Evolutionary conservation across 2,329 filamentous ascomycete genomes (phyloP), one percentile per base, ranked within the genome.

Genomic region (Colletotrichum kahawae): DNA sequence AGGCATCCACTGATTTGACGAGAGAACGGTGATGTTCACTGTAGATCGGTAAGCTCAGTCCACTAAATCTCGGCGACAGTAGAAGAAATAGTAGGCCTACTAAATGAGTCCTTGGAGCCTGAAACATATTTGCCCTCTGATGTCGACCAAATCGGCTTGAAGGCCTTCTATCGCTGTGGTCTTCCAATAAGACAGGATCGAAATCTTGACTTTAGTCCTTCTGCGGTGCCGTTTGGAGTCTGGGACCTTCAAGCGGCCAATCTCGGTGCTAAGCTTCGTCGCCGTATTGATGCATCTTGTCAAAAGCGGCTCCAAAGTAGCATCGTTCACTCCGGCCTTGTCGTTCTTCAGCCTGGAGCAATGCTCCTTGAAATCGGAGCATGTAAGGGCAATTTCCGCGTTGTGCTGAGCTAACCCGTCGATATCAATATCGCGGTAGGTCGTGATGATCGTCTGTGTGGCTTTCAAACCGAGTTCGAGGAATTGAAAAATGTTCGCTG

Each of bases 401-500:
- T 60, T 36, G 7, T 4, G 70, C 7, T 33, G n/a, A 4, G 64
- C 12, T 5, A 67, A 16, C 2, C 64, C 70, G 6, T 62, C 63
- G 2, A 36, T 16, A 18, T 51, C 43, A 12, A 67, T 13, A 9
- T 48, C 59, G 7, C 63, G 63, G 21, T 62, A 67, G 1, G 29
- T 71, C 5, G 31, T 4, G 18, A 38, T 24, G 21, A 71, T 62
- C 2, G 70, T 27, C 3, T 43, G 10, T 1, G 63, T 34, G 3
- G 27, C 54, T 16, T 71, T 77, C 43, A 48, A 38, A 9, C 67
- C 64, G 2, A 75, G 56, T 38, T 77, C 75, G 10, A 77, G 29
- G n/a, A 71, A 77, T n/a, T 75, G 71, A 6, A 71, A 21, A 21
- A 75, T 71, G 31, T 65, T 68, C 36, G 71, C 63, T 1, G 71